Evolutionary conservation across 2,329 filamentous ascomycete species (phyloP).

Genomic region (Pestalotiopsis sp.): DNA sequence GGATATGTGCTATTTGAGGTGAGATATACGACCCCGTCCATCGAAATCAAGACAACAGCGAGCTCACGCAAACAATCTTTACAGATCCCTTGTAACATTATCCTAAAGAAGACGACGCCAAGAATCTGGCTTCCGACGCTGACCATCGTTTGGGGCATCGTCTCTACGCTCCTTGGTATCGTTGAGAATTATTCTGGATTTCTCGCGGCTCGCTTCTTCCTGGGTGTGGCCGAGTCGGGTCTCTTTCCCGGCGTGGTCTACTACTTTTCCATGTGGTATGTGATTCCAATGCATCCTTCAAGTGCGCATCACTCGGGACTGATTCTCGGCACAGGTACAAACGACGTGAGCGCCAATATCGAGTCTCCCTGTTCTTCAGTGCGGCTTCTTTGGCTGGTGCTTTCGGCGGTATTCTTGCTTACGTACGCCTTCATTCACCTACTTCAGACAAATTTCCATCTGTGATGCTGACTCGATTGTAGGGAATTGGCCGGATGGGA

Average conservation of each 20-base stretch:
- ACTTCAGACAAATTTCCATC: background rate
- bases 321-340: slow-evolving; percentile 46
- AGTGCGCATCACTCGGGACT: too few species aligned
- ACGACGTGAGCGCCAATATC: slow-evolving; percentile 53
- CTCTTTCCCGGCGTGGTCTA: slow-evolving; percentile 53
- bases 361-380: slow-evolving; percentile 58
- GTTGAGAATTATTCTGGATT: slow-evolving; percentile 53
- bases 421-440: slow-evolving; percentile 35
- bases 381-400: slow-evolving; percentile 56
- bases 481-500: slow-evolving; percentile 56
- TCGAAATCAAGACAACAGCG: background rate
- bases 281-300: too few species aligned
- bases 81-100: slow-evolving; percentile 62
- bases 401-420: slow-evolving; percentile 58
- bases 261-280: slow-evolving; percentile 54
- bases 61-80: slow-evolving; percentile 9
- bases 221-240: slow-evolving; percentile 56
- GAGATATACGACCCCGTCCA: slow-evolving; percentile 6
- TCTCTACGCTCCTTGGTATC: slow-evolving; percentile 53
- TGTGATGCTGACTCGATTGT: background rate
- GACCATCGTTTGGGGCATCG: slow-evolving; percentile 57
- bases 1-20: slow-evolving; percentile 61
- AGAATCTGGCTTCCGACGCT: slow-evolving; percentile 58
- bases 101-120: slow-evolving; percentile 62
- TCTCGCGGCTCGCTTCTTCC: slow-evolving; percentile 54